Percentiles rank a stretch among this genome's conserved stretches.
Conservation (phyloP, 768 basidiomycete species). For the Pulveroboletus sp. region DNA sequence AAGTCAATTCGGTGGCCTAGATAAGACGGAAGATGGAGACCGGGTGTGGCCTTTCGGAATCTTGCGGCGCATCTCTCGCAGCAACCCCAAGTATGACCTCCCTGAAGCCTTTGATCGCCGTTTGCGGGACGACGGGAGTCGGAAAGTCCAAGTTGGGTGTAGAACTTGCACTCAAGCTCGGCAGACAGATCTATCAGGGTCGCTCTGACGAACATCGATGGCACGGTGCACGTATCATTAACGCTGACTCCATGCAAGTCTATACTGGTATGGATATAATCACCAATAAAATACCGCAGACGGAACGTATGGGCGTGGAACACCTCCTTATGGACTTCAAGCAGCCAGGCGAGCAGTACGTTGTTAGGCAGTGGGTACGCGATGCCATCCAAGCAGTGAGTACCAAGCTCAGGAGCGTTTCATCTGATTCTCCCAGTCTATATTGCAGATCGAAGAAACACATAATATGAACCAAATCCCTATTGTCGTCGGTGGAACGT, state of each 20-base stretch:
- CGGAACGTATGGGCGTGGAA: constrained; percentile 74
- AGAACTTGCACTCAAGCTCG: constrained; percentile 68
- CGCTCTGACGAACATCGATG: constrained; percentile 34
- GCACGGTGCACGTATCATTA: constrained; percentile 74
- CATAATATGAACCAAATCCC: constrained; percentile 63
- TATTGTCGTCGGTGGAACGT: constrained; percentile 91
- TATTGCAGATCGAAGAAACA: constrained; percentile 66
- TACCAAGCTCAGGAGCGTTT: constrained; percentile 10
- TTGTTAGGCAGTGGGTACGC: constrained; percentile 81
- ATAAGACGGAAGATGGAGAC: no score
- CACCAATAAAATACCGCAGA: constrained; percentile 84
- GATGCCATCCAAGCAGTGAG: constrained; percentile 76
- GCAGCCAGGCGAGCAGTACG: constrained; percentile 79
- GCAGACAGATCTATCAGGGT: constrained; percentile 26
- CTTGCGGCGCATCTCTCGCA: background rate
- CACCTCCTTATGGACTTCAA: constrained; percentile 91
- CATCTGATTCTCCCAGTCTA: background rate
- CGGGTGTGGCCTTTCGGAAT: background rate
- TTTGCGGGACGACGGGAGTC: constrained; percentile 93
- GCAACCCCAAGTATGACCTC: constrained; percentile 24
- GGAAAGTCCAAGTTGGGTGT: constrained; percentile 93
- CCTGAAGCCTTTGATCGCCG: constrained; percentile 65
- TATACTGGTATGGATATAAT: constrained; percentile 88
- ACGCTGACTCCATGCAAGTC: constrained; percentile 97
- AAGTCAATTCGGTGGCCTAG: no score